These are phyloP conservation scores for Cordyceps javanica DNA, from an alignment of 2,329 filamentous ascomycete species.

Conservation along the genomic window DNA sequence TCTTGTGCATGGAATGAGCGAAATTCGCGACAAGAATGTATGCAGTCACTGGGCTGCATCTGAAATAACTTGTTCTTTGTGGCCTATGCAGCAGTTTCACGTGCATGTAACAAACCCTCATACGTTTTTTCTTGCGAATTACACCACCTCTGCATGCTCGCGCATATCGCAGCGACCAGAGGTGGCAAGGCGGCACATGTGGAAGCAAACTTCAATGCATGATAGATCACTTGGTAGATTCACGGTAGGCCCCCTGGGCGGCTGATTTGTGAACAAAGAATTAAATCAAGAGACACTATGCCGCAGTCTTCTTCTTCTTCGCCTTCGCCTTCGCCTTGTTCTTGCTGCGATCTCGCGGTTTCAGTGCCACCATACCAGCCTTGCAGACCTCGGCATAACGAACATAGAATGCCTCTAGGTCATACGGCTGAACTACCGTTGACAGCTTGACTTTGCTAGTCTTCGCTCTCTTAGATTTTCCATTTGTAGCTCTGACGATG, in stretches of 20 bases:
- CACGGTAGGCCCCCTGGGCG: not conserved
- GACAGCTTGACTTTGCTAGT: slow-evolving; percentile 66
- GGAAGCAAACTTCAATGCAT: not conserved
- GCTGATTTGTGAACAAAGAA: not conserved
- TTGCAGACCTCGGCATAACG: slow-evolving; percentile 90
- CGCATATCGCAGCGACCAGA: too few species aligned
- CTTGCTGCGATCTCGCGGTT: slow-evolving; percentile 89
- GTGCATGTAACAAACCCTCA: too few species aligned
- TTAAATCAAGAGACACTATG: slow-evolving; percentile 13
- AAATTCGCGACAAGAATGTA: not conserved
- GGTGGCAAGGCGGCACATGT: too few species aligned
- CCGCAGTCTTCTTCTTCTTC: slow-evolving; percentile 57
- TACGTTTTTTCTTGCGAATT: too few species aligned
- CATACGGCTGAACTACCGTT: slow-evolving; percentile 71
- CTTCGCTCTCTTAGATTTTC: slow-evolving; percentile 55
- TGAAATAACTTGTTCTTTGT: not conserved
- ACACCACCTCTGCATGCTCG: too few species aligned
- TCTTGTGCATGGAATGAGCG: too few species aligned
- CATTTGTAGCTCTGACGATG: slow-evolving; percentile 79
- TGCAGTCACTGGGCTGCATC: not conserved
- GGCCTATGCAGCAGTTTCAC: too few species aligned
- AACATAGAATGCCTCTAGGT: slow-evolving; percentile 73
- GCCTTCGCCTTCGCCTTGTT: slow-evolving; percentile 74
- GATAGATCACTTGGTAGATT: not conserved
- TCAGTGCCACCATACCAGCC: slow-evolving; percentile 77